A percentile compares a stretch with the other conserved stretches of the same genome.
Evolutionary conservation across 352 stramenopile species (phyloP).

Genomic region (Phytophthora syringae): DNA sequence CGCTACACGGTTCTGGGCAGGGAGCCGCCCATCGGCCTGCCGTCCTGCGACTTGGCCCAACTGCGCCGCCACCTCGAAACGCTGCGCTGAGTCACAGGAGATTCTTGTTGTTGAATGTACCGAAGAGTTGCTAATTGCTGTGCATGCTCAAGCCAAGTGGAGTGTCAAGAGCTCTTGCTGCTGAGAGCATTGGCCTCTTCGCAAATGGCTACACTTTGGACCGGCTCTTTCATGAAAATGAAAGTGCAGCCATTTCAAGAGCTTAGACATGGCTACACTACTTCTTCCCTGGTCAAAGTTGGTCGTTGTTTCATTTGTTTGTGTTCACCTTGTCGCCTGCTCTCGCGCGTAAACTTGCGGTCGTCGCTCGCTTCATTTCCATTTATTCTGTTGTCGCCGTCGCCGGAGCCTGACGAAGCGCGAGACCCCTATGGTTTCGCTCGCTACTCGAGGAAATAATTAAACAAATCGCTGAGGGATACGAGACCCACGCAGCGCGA

Average conservation of each 20-base stretch:
- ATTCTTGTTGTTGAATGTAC: conserved; percentile 23
- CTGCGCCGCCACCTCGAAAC: conserved; percentile 80
- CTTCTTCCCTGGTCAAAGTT: conserved; percentile 23
- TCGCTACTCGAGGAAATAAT: conserved; percentile 90
- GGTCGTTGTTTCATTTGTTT: conserved; percentile 43
- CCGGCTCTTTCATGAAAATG: conserved; percentile 4
- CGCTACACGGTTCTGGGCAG: conserved; percentile 76
- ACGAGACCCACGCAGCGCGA: conserved; percentile 83
- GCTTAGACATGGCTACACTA: conserved; percentile 1
- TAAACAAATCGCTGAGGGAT: conserved; percentile 91
- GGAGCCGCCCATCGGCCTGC: conserved; percentile 83
- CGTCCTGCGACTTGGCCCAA: conserved; percentile 79
- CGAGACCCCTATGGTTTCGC: conserved; percentile 27
- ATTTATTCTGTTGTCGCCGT: conserved; percentile 17
- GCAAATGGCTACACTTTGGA: too few relatives aligned
- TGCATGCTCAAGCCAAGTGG: background rate
- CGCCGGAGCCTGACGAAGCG: conserved; percentile 18
- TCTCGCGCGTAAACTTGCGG: conserved; percentile 17
- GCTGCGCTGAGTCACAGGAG: conserved; percentile 40
- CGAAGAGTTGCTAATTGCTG: conserved; percentile 1
- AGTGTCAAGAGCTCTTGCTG: background rate
- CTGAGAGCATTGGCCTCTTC: background rate
- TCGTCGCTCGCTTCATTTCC: conserved; percentile 32
- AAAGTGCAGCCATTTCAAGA: conserved; percentile 7
- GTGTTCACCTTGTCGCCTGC: conserved; percentile 28